These are phyloP conservation scores for Pistacia vera DNA, from an alignment of 345 rosid species.

Conservation along the genomic window DNA sequence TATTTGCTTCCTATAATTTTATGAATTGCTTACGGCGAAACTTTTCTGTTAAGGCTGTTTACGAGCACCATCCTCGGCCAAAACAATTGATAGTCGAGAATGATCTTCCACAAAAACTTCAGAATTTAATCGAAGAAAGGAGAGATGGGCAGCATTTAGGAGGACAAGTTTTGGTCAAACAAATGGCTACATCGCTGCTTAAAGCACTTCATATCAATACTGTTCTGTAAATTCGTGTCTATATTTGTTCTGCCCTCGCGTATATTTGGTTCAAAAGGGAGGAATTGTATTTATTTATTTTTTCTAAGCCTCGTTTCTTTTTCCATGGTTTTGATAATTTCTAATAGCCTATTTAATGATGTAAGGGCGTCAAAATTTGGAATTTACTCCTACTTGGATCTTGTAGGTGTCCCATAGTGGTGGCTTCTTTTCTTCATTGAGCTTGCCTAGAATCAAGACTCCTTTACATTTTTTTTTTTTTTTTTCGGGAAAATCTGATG, in stretches of 20 bases:
- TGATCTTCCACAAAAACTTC: constrained; percentile 80
- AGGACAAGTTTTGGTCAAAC: constrained; percentile 95
- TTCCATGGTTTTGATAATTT: background rate
- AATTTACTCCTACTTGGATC: background rate
- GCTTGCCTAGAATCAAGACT: background rate
- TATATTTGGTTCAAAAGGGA: constrained; percentile 28
- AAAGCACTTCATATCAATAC: constrained; percentile 96
- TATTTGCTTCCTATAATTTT: background rate
- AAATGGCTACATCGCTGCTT: constrained; percentile 96
- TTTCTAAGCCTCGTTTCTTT: background rate
- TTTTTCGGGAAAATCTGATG: background rate
- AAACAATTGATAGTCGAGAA: constrained; percentile 97
- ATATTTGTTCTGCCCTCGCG: constrained; percentile 9
- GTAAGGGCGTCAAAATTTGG: constrained; percentile 2
- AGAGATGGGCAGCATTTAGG: constrained; percentile 95
- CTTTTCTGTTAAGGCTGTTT: constrained; percentile 65
- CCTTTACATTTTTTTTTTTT: background rate
- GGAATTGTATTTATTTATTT: background rate
- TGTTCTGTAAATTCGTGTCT: constrained; percentile 53
- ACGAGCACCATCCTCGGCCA: constrained; percentile 98
- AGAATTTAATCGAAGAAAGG: constrained; percentile 92
- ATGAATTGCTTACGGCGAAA: background rate
- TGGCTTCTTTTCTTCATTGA: constrained; percentile 8
- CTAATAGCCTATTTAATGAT: background rate
- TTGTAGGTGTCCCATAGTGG: background rate